Evolutionary conservation across 2,329 filamentous ascomycete genomes (phyloP).

Genomic region (Trichophyton schoenleinii): DNA sequence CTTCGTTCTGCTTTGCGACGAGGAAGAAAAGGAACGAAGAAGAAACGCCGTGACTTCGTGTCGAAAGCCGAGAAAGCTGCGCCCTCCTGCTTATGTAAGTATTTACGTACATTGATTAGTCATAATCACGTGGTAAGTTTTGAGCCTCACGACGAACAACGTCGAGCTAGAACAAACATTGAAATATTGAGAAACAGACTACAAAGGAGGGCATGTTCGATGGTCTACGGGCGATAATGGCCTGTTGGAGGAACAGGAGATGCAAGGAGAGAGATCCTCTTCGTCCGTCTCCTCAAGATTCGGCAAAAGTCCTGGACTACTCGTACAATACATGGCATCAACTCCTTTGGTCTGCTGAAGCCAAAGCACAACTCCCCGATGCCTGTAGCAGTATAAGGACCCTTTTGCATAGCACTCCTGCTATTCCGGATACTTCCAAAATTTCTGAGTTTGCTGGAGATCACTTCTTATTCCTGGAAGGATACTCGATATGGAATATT

Average conservation of each 20-base stretch:
- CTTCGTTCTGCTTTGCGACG: neutral
- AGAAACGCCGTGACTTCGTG: neutral
- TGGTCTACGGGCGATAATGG: neutral
- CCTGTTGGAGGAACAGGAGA: neutral
- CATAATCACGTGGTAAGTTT: neutral
- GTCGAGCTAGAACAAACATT: neutral
- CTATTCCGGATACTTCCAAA: constrained; percentile 7
- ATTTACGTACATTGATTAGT: neutral
- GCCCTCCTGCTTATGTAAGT: neutral
- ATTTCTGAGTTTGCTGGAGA: constrained; percentile 6
- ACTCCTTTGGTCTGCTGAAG: constrained; percentile 2
- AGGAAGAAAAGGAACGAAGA: neutral
- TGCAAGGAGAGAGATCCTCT: neutral
- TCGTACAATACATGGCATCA: constrained; percentile 8
- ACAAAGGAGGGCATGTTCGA: neutral
- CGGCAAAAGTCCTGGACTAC: constrained; percentile 1
- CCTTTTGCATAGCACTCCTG: constrained; percentile 7
- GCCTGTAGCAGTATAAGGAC: constrained; percentile 6
- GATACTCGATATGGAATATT: neutral
- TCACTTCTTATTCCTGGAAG: neutral
- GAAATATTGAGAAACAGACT: no score
- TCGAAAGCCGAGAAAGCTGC: neutral
- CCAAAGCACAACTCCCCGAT: constrained; percentile 4
- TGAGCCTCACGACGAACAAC: neutral
- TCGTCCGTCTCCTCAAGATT: constrained; percentile 7